Percentiles rank a stretch among this genome's conserved stretches.
These are phyloP conservation scores for Brasilioporus rufonigricans DNA, from an alignment of 768 basidiomycete genomes.

Conservation along the genomic window DNA sequence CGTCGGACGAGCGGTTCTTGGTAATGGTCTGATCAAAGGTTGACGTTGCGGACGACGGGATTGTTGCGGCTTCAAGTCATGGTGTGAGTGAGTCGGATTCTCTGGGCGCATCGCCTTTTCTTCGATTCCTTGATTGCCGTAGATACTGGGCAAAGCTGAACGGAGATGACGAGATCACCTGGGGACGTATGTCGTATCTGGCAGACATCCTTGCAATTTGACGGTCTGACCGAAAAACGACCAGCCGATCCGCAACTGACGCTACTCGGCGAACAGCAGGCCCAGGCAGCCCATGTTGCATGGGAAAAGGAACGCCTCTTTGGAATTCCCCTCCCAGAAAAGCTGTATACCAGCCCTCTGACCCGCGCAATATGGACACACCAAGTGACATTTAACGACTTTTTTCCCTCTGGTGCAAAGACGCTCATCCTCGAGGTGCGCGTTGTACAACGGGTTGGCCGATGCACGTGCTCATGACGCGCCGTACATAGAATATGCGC, in stretches of 20 bases:
- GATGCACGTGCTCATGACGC: neutral
- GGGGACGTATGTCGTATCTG: conserved; percentile 79
- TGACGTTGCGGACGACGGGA: neutral
- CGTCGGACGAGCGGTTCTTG: neutral
- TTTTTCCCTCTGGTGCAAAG: conserved; percentile 26
- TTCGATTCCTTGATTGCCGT: neutral
- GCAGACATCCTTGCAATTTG: too few relatives aligned
- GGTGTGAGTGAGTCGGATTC: conserved; percentile 52
- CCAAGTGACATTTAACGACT: conserved; percentile 47
- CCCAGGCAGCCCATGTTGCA: conserved; percentile 27
- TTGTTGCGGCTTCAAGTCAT: too few relatives aligned
- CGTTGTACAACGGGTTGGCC: neutral
- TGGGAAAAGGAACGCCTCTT: conserved; percentile 15
- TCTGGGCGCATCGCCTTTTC: neutral
- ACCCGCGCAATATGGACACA: conserved; percentile 60
- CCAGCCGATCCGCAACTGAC: conserved; percentile 56
- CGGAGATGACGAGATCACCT: conserved; percentile 62
- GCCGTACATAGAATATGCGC: conserved; percentile 55
- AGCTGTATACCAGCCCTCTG: conserved; percentile 44
- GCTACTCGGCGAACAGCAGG: conserved; percentile 53
- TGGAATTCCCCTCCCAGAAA: conserved; percentile 20
- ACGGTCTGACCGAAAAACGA: too few relatives aligned
- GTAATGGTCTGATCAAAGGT: neutral
- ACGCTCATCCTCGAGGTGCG: conserved; percentile 56
- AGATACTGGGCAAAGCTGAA: conserved; percentile 65